Conservation (phyloP, 768 basidiomycete genomes). For the Tylopilus subfusipes region DNA sequence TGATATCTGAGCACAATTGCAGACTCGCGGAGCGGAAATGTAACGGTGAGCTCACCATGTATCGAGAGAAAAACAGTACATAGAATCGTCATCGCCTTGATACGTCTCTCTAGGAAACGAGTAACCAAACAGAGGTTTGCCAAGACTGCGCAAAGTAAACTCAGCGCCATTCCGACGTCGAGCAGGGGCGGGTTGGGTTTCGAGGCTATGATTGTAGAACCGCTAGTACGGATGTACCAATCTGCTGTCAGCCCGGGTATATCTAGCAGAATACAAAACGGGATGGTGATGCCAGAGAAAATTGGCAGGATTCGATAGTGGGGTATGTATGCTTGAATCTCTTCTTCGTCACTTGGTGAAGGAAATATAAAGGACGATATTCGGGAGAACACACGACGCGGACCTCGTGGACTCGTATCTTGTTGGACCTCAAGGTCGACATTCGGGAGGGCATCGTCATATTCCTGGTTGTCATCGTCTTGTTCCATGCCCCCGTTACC, state of each 20-base stretch:
- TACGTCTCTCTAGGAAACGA: constrained; percentile 68
- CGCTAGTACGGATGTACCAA: constrained; percentile 63
- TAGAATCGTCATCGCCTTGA: constrained; percentile 59
- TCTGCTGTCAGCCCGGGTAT: constrained; percentile 76
- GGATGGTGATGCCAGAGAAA: constrained; percentile 62
- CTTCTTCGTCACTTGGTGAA: constrained; percentile 22
- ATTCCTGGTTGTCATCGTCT: constrained; percentile 12
- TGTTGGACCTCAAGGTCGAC: not conserved
- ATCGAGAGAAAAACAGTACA: constrained; percentile 62
- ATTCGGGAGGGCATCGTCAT: not conserved
- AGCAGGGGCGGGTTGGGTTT: constrained; percentile 56
- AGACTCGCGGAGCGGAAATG: not conserved
- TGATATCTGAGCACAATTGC: constrained; percentile 46
- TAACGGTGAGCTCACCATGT: constrained; percentile 52
- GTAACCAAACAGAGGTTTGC: constrained; percentile 67
- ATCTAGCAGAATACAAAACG: constrained; percentile 77
- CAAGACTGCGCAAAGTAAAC: constrained; percentile 61
- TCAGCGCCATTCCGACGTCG: constrained; percentile 57
- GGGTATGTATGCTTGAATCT: constrained; percentile 40
- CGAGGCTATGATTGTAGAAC: constrained; percentile 39
- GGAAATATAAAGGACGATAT: constrained; percentile 13
- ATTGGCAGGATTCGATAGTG: constrained; percentile 65
- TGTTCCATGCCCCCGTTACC: constrained; percentile 4
- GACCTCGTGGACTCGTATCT: not conserved
- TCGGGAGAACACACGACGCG: constrained; percentile 2